phyloP scores from a whole-genome alignment of 225 moss, liverwort and hornwort genomes.

The Marchantia paleacea region DNA sequence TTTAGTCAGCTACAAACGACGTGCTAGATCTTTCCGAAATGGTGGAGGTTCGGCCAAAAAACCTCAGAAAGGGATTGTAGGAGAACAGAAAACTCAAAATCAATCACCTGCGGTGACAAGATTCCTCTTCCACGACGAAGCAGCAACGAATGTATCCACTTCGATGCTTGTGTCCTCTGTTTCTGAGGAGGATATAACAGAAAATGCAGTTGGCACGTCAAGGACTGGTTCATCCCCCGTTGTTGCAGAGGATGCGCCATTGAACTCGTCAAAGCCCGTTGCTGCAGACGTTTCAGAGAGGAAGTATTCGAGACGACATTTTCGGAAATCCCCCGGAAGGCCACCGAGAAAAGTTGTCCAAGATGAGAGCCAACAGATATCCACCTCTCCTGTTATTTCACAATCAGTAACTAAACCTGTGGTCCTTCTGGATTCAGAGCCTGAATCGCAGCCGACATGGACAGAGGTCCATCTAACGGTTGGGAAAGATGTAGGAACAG shows the following conservation, averaged over 20 bases:
- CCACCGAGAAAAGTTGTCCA: constrained; percentile 4
- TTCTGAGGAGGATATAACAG: background rate
- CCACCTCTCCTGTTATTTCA: background rate
- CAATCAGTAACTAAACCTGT: background rate
- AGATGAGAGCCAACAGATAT: background rate
- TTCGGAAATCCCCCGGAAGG: constrained; percentile 7
- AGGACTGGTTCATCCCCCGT: background rate
- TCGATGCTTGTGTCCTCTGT: background rate
- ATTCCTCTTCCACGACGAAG: background rate
- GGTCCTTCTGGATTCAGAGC: background rate
- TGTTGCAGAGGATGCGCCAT: background rate
- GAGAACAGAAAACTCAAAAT: background rate
- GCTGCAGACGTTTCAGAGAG: background rate
- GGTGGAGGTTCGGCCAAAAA: background rate
- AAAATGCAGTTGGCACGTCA: background rate
- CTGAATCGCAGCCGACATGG: background rate
- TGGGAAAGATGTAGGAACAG: background rate
- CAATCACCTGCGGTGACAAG: background rate
- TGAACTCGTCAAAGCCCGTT: background rate
- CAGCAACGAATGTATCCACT: background rate
- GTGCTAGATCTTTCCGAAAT: background rate
- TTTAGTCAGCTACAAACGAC: constrained; percentile 2
- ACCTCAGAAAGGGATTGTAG: background rate
- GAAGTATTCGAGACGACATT: constrained; percentile 11
- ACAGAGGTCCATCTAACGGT: background rate